phyloP scores from a whole-genome alignment of 2,329 filamentous ascomycete genomes.

The Clonostachys sp. region DNA sequence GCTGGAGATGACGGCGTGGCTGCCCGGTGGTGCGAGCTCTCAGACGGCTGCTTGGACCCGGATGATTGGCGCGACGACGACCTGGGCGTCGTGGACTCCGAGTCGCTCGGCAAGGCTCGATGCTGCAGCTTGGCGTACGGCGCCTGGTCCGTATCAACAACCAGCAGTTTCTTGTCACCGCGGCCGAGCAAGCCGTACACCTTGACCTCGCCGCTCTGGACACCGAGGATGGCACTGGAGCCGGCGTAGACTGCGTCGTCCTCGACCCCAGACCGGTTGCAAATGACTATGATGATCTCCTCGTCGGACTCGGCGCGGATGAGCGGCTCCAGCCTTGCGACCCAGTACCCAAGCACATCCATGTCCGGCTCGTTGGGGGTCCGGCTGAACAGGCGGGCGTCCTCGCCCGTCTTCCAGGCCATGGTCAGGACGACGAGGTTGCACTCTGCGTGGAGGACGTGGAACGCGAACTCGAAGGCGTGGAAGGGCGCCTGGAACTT shows the following conservation, averaged over 20 bases:
- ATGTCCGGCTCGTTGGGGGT: constrained; percentile 59
- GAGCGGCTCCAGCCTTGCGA: constrained; percentile 65
- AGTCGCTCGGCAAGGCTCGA: constrained; percentile 11
- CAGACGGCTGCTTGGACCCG: too few relatives aligned
- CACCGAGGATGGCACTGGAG: constrained; percentile 65
- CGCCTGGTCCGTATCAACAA: constrained; percentile 55
- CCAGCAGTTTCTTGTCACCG: constrained; percentile 61
- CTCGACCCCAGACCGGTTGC: constrained; percentile 67
- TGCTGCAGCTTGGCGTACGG: constrained; percentile 40
- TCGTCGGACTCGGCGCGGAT: constrained; percentile 44
- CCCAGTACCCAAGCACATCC: constrained; percentile 72
- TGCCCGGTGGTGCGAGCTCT: too few relatives aligned
- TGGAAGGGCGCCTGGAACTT: constrained; percentile 32
- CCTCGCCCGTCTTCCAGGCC: constrained; percentile 69
- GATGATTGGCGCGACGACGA: too few relatives aligned
- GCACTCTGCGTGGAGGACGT: constrained; percentile 50
- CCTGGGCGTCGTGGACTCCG: too few relatives aligned
- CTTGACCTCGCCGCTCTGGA: constrained; percentile 59
- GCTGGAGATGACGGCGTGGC: too few relatives aligned
- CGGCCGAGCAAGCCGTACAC: constrained; percentile 69
- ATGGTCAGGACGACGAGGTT: constrained; percentile 68
- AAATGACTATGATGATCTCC: constrained; percentile 65
- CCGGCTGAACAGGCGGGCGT: constrained; percentile 36
- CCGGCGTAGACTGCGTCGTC: constrained; percentile 66
- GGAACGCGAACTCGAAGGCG: constrained; percentile 40